Evolutionary conservation across 148 eudicot species (phyloP).

Genomic region (Chenopodium formosanum): DNA sequence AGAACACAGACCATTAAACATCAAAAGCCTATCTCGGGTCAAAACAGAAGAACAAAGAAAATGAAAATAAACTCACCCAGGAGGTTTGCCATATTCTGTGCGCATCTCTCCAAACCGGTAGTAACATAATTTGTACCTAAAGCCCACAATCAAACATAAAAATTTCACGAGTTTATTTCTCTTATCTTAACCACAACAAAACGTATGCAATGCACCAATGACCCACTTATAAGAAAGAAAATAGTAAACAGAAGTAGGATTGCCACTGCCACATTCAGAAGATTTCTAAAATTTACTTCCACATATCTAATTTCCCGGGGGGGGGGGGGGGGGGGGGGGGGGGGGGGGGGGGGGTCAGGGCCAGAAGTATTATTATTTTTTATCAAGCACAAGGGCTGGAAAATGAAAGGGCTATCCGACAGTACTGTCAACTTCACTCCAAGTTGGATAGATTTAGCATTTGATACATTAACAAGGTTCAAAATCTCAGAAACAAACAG

Average conservation of each 20-base stretch:
- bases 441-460: neutral
- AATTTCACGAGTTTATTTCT: constrained; percentile 2
- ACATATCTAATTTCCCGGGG: neutral
- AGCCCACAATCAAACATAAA: constrained; percentile 28
- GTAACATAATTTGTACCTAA: constrained; percentile 91
- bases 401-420: neutral
- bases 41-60: neutral
- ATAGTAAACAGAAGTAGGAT: neutral
- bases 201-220: neutral
- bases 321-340: no score
- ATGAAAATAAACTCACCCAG: constrained; percentile 65
- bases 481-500: neutral
- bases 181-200: neutral
- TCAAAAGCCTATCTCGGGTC: neutral
- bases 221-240: neutral
- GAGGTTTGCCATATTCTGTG: constrained; percentile 91
- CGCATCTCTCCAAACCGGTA: constrained; percentile 97
- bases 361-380: neutral
- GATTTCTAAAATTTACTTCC: neutral
- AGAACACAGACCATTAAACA: neutral
- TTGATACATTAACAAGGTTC: neutral
- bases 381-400: neutral
- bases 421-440: neutral
- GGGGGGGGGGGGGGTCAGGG: neutral
- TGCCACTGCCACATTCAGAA: neutral